Base-by-base conservation (phyloP, 495 filamentous ascomycete genomes). In the Antarctomyces pellizariae region DNA sequence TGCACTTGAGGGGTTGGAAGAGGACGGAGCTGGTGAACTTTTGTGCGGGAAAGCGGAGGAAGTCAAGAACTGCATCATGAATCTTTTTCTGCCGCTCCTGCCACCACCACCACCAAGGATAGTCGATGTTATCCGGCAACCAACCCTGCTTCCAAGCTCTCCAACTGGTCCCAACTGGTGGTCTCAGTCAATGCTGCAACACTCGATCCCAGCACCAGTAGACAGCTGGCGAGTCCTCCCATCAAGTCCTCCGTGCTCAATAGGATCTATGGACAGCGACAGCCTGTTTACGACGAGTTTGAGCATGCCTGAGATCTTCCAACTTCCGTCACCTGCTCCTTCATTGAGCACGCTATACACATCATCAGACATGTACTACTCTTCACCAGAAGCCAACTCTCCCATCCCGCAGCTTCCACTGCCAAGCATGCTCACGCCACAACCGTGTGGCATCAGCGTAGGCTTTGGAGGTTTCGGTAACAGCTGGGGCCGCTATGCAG, bases 11-110 rank as follows among this genome's bases (percentile, higher is more conserved):
- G 86, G 86, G 25, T 52, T 95, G 30, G 86, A 99, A 57, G 86
- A 99, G 51, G 89, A 93, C 45, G 86, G 86, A 30, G 79, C 75
- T 23, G 86, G 86, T 29, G 86, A 99, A 53, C 57, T 99, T 29
- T 65, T 95, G 22, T 73, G 71, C 37, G 84, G 86, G 28, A 72
- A 77, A 50, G 83, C 79, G 47, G 80, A 90, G 42, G 84, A 93
- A 33, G 84, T 92, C 44, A 92, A 92, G 60, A 64, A 59, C 40
- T 70, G 64, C 41, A 75, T 99, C 52, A 64, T 75, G 62, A 65
- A 57, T 33, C 61, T 99, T 26, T 75, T 93, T 54, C 67, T 79
- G 38, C 83, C 83, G 24, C 62, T 95, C 32, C 61, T 93, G 31
- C 83, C 89, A 25, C 86, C 86, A 29, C 86, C 86, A 39, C 86